phyloP scores from a whole-genome alignment of 345 rosid genomes.

The Physaria fendleri region DNA sequence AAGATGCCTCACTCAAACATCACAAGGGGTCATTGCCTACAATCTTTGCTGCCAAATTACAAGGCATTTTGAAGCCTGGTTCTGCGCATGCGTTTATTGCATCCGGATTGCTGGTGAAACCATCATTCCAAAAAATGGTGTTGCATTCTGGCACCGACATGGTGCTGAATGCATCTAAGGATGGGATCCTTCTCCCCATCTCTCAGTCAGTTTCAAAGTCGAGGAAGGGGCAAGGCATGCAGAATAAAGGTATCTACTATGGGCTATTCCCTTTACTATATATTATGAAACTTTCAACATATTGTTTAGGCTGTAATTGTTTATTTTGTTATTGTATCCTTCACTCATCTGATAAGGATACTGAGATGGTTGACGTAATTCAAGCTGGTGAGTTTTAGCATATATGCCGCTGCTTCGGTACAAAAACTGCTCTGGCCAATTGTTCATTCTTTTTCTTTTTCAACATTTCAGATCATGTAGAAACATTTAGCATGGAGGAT shows the following conservation, averaged over 20 bases:
- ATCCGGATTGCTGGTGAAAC: conserved; percentile 72
- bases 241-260: conserved; percentile 46
- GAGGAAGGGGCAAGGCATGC: conserved; percentile 43
- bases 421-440: not conserved
- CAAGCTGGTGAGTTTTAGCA: conserved; percentile 44
- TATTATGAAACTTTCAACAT: conserved; percentile 3
- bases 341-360: conserved; percentile 39
- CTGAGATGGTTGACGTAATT: conserved; percentile 38
- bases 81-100: conserved; percentile 62
- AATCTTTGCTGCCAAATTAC: conserved; percentile 80
- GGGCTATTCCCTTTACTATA: not conserved
- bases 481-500: conserved; percentile 58
- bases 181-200: conserved; percentile 66
- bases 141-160: conserved; percentile 59
- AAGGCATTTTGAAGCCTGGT: conserved; percentile 48
- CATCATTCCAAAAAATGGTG: conserved; percentile 67
- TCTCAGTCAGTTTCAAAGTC: conserved; percentile 44
- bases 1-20: conserved; percentile 33
- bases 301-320: not conserved
- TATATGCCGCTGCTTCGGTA: conserved; percentile 6
- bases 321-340: not conserved
- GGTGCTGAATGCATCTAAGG: conserved; percentile 52
- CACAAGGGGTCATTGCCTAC: conserved; percentile 44
- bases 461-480: conserved; percentile 33
- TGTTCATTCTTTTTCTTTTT: conserved; percentile 3